Conservation (phyloP, 306 rosid genomes). For the Prosopis cineraria region DNA sequence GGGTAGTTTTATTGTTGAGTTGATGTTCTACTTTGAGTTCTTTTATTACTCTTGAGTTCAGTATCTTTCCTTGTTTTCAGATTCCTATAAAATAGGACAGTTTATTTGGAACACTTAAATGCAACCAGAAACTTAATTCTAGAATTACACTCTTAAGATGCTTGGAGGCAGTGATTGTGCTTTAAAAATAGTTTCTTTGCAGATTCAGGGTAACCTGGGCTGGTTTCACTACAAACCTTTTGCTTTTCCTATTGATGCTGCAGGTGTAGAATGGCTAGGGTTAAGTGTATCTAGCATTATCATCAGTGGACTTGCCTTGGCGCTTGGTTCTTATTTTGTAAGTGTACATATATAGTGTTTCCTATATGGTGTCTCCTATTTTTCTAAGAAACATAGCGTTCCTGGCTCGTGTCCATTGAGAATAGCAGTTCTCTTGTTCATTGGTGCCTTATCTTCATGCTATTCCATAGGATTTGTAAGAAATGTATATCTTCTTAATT, state of each 20-base stretch:
- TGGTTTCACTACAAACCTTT: constrained; percentile 2
- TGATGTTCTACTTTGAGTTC: constrained; percentile 8
- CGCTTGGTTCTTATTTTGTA: constrained; percentile 74
- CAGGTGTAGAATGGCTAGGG: constrained; percentile 80
- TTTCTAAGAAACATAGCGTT: constrained; percentile 8
- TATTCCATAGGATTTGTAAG: background rate
- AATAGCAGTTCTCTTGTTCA: background rate
- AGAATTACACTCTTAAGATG: constrained; percentile 6
- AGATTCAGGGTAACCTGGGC: background rate
- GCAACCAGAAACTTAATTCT: background rate
- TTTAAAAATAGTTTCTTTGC: background rate
- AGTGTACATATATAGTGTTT: constrained; percentile 41
- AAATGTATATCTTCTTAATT: constrained; percentile 4
- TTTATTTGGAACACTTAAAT: background rate
- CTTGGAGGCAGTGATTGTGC: background rate
- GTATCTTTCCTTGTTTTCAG: background rate
- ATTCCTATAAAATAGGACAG: constrained; percentile 3
- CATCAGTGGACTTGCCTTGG: constrained; percentile 52
- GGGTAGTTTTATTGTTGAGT: constrained; percentile 3
- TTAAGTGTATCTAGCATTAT: constrained; percentile 48
- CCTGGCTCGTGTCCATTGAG: background rate
- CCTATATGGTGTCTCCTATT: background rate
- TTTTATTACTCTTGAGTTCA: background rate
- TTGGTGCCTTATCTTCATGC: background rate
- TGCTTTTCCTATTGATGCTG: constrained; percentile 35